These are phyloP conservation scores for Prinsepia uniflora DNA, from an alignment of 306 rosid species.

Conservation along the genomic window DNA sequence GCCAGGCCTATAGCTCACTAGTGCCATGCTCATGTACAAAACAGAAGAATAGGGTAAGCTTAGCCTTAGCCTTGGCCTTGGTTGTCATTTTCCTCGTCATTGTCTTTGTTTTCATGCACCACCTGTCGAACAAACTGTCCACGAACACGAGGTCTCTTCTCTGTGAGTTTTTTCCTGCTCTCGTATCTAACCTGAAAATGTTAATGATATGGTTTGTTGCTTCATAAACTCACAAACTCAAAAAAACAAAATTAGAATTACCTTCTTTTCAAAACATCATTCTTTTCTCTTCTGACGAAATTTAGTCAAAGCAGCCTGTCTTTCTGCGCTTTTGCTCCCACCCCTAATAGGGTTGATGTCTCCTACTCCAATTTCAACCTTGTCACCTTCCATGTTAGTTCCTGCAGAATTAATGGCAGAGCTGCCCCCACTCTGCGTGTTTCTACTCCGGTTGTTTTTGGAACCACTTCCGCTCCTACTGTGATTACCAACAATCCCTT, in stretches of 20 bases:
- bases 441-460: constrained; percentile 46
- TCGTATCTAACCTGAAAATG: constrained; percentile 30
- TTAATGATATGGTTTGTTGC: background rate
- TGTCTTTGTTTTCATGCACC: constrained; percentile 17
- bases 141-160: constrained; percentile 30
- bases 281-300: constrained; percentile 49
- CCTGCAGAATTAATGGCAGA: constrained; percentile 33
- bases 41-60: background rate
- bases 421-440: constrained; percentile 42
- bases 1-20: background rate
- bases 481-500: constrained; percentile 38
- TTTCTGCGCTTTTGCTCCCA: constrained; percentile 31
- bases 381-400: constrained; percentile 23
- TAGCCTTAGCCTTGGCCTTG: background rate
- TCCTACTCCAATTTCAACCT: constrained; percentile 29
- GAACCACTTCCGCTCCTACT: constrained; percentile 36
- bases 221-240: background rate
- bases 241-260: constrained; percentile 11
- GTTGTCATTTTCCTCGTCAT: background rate
- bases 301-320: constrained; percentile 39
- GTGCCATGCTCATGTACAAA: background rate
- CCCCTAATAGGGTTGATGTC: constrained; percentile 23
- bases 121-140: constrained; percentile 37
- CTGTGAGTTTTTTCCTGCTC: constrained; percentile 41
- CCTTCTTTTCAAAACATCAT: constrained; percentile 55